Conservation (phyloP, 208 protist genomes). For the Trypanosoma rangeli region DNA sequence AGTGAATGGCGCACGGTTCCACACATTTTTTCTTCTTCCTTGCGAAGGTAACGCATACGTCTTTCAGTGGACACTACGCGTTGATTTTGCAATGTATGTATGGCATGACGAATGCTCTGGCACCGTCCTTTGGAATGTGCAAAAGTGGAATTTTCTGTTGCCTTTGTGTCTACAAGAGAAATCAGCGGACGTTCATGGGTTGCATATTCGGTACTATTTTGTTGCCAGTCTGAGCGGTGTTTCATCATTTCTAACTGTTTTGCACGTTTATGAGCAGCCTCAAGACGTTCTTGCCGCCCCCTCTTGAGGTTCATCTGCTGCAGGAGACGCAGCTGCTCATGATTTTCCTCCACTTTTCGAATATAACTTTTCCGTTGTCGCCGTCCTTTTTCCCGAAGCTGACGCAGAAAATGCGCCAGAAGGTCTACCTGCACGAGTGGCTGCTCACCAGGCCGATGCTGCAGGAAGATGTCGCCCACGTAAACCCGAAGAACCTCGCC, state of each 20-base stretch:
- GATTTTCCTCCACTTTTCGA: not conserved
- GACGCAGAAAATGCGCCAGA: not conserved
- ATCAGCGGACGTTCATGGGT: not conserved
- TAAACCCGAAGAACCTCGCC: not conserved
- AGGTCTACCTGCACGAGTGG: slow-evolving; percentile 5
- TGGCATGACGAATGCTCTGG: slow-evolving; percentile 22
- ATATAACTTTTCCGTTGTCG: not conserved
- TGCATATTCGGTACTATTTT: not conserved
- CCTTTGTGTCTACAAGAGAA: not conserved
- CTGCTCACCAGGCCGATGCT: not conserved
- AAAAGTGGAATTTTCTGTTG: not conserved
- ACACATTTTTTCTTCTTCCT: slow-evolving; percentile 10
- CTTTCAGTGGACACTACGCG: slow-evolving; percentile 13
- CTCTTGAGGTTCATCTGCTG: slow-evolving; percentile 6
- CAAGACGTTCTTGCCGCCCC: not conserved
- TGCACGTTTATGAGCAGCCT: slow-evolving; percentile 5
- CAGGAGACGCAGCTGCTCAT: slow-evolving; percentile 1
- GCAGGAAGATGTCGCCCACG: slow-evolving; percentile 12
- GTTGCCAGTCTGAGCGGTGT: not conserved
- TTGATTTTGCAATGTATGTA: slow-evolving; percentile 21
- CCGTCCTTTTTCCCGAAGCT: not conserved
- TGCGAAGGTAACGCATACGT: slow-evolving; percentile 19
- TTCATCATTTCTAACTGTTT: slow-evolving; percentile 8
- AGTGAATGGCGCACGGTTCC: not conserved
- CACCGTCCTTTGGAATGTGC: slow-evolving; percentile 4